A percentile compares a stretch with the other conserved stretches of the same genome.
phyloP scores from a whole-genome alignment of 495 filamentous ascomycete genomes.

The Penicillium riverlandense region DNA sequence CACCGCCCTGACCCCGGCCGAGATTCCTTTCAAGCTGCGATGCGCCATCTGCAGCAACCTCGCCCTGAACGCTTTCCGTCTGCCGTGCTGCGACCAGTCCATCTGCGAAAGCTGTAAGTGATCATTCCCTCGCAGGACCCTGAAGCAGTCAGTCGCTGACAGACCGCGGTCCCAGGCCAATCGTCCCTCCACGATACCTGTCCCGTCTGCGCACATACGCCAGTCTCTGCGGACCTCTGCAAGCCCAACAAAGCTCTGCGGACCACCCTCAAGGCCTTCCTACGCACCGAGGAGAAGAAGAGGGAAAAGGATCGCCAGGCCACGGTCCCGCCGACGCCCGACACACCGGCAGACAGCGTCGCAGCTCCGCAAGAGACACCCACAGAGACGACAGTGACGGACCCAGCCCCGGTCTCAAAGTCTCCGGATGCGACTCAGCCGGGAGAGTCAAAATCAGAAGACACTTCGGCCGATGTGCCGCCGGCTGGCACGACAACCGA shows the following conservation, averaged over 20 bases:
- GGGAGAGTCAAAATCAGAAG: neutral
- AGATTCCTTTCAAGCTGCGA: constrained; percentile 88
- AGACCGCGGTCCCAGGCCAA: constrained; percentile 54
- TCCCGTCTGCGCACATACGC: constrained; percentile 87
- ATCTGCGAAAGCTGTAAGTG: constrained; percentile 85
- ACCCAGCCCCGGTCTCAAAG: neutral
- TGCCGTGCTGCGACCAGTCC: constrained; percentile 92
- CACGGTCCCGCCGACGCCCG: constrained; percentile 22
- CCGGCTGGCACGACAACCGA: too few relatives aligned
- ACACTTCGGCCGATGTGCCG: neutral
- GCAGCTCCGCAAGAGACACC: constrained; percentile 9
- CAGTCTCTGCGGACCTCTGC: constrained; percentile 77
- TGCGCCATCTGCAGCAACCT: constrained; percentile 90
- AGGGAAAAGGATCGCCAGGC: constrained; percentile 50
- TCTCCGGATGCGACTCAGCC: constrained; percentile 2
- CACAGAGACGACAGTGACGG: neutral
- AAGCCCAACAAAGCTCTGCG: constrained; percentile 82
- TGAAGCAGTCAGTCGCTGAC: constrained; percentile 10
- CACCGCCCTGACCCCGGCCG: constrained; percentile 73
- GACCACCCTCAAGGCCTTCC: constrained; percentile 80
- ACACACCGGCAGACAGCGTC: constrained; percentile 15
- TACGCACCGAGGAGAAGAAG: constrained; percentile 85
- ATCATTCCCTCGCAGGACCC: neutral
- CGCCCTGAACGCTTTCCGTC: constrained; percentile 80
- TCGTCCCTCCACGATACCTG: constrained; percentile 69